These are phyloP conservation scores for Fusarium subglutinans DNA, from an alignment of 2,329 filamentous ascomycete genomes.

Conservation along the genomic window DNA sequence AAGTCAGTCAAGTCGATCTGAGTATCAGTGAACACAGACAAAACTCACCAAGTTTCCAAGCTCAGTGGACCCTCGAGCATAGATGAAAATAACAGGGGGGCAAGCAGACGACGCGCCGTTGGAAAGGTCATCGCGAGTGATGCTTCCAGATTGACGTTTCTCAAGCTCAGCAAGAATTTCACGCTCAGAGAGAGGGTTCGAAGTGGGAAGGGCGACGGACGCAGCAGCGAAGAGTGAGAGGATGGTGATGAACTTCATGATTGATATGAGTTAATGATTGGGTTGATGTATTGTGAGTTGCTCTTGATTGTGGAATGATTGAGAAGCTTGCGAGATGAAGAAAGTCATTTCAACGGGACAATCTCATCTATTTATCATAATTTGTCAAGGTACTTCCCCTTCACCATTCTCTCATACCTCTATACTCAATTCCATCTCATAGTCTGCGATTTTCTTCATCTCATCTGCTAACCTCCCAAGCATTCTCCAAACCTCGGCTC, in stretches of 20 bases:
- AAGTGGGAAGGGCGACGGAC: constrained; percentile 8
- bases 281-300: neutral
- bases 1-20: accelerated
- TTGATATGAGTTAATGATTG: neutral
- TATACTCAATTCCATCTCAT: neutral
- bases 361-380: neutral
- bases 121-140: constrained; percentile 43
- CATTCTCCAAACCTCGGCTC: constrained; percentile 2
- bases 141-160: constrained; percentile 13
- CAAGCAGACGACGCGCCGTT: constrained; percentile 43
- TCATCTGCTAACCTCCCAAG: neutral
- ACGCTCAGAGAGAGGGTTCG: neutral
- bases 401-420: neutral
- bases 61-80: constrained; percentile 51
- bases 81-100: constrained; percentile 51
- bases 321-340: neutral
- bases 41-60: constrained; percentile 49
- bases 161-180: constrained; percentile 6
- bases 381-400: neutral
- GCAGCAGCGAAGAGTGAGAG: constrained; percentile 21
- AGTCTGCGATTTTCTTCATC: neutral
- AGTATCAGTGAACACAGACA: accelerated
- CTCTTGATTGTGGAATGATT: neutral
- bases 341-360: neutral
- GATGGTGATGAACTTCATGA: constrained; percentile 28